These are phyloP conservation scores for Beta lomatogona DNA, from an alignment of 179 eudicot species.

Conservation along the genomic window DNA sequence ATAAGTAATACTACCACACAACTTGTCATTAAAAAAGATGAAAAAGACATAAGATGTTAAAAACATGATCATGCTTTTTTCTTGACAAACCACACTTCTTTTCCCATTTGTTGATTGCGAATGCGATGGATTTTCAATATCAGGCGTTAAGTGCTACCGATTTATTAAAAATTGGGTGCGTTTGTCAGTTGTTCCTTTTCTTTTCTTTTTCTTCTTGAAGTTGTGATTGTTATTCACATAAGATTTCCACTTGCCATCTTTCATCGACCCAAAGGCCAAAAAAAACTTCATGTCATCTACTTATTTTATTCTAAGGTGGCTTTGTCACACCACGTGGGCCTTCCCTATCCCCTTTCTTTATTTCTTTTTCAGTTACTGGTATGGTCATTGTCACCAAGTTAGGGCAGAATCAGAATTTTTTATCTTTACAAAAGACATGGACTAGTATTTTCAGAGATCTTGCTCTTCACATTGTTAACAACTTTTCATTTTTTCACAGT, in stretches of 20 bases:
- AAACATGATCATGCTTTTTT: constrained; percentile 6
- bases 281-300: not conserved
- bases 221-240: not conserved
- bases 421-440: not conserved
- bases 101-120: not conserved
- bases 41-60: constrained; percentile 2
- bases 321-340: constrained; percentile 17
- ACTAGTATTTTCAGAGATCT: not conserved
- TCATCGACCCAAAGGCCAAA: constrained; percentile 3
- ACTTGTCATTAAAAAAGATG: not conserved
- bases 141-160: not conserved
- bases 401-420: not conserved
- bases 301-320: not conserved
- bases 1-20: not conserved
- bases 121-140: not conserved
- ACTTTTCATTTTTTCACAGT: not conserved
- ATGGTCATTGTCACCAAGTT: constrained; percentile 5
- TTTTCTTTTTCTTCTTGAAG: not conserved
- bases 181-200: not conserved
- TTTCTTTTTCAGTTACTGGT: not conserved
- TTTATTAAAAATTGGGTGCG: not conserved
- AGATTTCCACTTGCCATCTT: constrained; percentile 4
- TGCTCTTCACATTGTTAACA: not conserved
- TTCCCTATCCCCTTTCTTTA: not conserved
- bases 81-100: not conserved